These are phyloP conservation scores for Dichotomopilus funicola DNA, from an alignment of 2,329 filamentous ascomycete species.

Conservation along the genomic window DNA sequence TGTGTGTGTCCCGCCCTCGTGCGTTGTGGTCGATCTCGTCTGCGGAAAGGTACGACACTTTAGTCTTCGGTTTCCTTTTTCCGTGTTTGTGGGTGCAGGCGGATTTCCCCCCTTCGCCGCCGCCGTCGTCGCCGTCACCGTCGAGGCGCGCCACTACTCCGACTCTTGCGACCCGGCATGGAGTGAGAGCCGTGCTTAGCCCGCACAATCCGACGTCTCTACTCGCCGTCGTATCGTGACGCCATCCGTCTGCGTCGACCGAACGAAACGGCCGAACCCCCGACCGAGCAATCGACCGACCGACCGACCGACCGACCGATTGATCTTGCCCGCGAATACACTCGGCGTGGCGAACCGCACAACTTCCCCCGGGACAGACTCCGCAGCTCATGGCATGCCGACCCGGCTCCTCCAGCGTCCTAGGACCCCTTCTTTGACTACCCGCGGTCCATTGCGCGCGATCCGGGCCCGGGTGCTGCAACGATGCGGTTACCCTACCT, in stretches of 20 bases:
- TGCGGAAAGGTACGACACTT: too few species aligned
- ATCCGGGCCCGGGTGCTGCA: conserved; percentile 22
- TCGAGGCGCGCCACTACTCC: not conserved
- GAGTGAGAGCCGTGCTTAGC: conserved; percentile 6
- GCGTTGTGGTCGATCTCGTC: too few species aligned
- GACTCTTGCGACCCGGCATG: conserved; percentile 4
- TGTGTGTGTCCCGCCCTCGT: too few species aligned
- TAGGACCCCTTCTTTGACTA: conserved; percentile 23
- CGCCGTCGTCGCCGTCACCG: not conserved
- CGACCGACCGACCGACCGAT: too few species aligned
- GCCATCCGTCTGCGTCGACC: not conserved
- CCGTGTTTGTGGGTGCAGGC: not conserved
- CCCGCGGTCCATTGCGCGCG: conserved; percentile 12
- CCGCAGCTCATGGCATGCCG: conserved; percentile 24
- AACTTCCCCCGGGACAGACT: conserved; percentile 8
- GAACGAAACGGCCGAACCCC: not conserved
- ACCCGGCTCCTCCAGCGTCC: conserved; percentile 21
- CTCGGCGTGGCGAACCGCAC: conserved; percentile 4
- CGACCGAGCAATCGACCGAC: too few species aligned
- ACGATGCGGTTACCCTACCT: conserved; percentile 27
- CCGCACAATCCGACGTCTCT: not conserved
- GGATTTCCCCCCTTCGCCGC: not conserved
- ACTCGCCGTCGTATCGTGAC: too few species aligned
- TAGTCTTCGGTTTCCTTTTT: too few species aligned
- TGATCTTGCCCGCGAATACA: not conserved